Evolutionary conservation across 495 filamentous ascomycete species (phyloP).

Genomic region (Daldinia bambusicola): DNA sequence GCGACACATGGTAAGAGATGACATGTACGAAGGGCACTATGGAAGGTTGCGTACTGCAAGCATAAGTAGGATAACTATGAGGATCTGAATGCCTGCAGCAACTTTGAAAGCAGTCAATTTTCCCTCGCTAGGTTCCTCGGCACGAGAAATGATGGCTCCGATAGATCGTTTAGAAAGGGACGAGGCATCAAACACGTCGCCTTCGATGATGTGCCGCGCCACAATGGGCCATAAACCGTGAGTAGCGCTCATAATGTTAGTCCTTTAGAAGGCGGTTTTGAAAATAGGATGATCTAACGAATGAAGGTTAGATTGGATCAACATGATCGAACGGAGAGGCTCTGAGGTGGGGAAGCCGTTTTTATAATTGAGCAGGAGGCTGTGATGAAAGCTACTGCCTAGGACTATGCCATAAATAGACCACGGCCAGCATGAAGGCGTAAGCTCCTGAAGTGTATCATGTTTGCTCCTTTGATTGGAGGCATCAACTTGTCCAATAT

Average conservation of each 20-base stretch:
- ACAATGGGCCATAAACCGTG: slow-evolving; percentile 7
- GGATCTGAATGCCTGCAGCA: slow-evolving; percentile 28
- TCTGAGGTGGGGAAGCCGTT: neutral
- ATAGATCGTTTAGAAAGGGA: slow-evolving; percentile 16
- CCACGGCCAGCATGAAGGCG: neutral
- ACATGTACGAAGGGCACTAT: neutral
- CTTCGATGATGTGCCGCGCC: neutral
- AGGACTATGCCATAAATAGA: neutral
- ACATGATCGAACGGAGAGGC: neutral
- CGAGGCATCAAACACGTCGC: neutral
- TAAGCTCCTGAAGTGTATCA: neutral
- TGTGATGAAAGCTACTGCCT: neutral
- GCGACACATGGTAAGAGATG: slow-evolving; percentile 3
- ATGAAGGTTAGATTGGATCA: neutral
- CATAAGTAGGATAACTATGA: slow-evolving; percentile 45
- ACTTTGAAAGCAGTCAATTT: neutral
- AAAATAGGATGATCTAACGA: neutral
- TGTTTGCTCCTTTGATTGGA: neutral
- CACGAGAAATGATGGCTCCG: slow-evolving; percentile 19
- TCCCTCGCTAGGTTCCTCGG: neutral
- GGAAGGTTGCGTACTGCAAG: slow-evolving; percentile 44
- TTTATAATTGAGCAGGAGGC: neutral
- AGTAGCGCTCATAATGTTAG: slow-evolving; percentile 16
- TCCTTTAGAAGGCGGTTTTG: neutral
- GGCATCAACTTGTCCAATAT: no score